Base-by-base conservation (phyloP, 305 asterid genomes). In the Striga hermonthica region DNA sequence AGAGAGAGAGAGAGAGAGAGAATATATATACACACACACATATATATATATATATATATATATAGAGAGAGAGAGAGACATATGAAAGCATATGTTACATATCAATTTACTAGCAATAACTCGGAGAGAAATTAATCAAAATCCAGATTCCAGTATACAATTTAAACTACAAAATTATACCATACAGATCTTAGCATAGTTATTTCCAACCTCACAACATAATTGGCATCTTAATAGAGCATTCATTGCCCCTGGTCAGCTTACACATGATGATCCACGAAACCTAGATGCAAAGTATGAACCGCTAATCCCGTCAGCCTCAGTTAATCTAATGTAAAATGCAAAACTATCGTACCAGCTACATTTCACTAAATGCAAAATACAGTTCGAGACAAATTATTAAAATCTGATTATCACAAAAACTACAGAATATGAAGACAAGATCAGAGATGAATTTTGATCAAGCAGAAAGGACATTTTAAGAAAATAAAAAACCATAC, bases 61-160 rank as follows among this genome's bases (percentile, higher is more conserved):
- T 22, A 22, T 22, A 2, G 31, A 22, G 31, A 22, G 31, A 22
- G 31, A 1, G 31, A 22, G 31, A 22, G 31, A 22, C 31, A 22
- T 22, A 22, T 22, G 38, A 39, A 11, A 71, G 35, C 52, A 39
- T 9, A 64, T 58, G 22, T 49, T 38, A 22, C 31, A 39, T 36
- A 15, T 52, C 69, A 64, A 62, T 54, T 48, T 5, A 69, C 52
- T 57, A 16, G 62, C 11, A 63, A 60, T 8, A 72, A 34, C 38
- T 64, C 60, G 16, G 9, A 61, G 45, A 22, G 52, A 50, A 55
- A 40, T 4, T 13, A 40, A 57, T 65, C 12, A 57, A 16, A 49
- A 60, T 59, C 49, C 70, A 22, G 31, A 22, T 22, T 22, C 31
- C 31, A 22, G 1, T 22, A 22, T 22, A 22, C 31, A 22, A 22